A percentile compares a stretch with the other conserved stretches of the same genome.
Evolutionary conservation across 2,329 filamentous ascomycete species (phyloP).

Genomic region (Tolypocladium sp.): DNA sequence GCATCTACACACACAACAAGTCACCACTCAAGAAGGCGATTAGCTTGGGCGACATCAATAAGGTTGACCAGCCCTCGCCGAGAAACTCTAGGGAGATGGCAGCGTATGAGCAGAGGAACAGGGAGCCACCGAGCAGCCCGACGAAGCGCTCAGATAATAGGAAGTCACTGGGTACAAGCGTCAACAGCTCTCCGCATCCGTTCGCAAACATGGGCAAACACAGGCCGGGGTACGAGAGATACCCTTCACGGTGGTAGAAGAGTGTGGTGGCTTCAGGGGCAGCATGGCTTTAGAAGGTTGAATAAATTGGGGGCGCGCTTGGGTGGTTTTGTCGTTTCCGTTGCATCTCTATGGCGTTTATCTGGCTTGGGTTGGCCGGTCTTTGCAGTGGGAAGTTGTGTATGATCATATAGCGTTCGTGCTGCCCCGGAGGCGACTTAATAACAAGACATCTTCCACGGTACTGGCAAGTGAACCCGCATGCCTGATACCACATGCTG

Average conservation of each 20-base stretch:
- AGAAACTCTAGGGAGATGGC: slow-evolving; percentile 55
- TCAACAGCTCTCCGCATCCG: slow-evolving; percentile 22
- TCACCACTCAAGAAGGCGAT: slow-evolving; percentile 75
- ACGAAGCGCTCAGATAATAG: slow-evolving; percentile 25
- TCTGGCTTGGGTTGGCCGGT: not conserved
- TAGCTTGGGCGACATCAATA: slow-evolving; percentile 50
- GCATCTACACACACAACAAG: slow-evolving; percentile 68
- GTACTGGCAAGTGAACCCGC: not conserved
- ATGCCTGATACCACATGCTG: not conserved
- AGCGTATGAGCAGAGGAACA: slow-evolving; percentile 40
- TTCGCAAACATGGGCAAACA: slow-evolving; percentile 27
- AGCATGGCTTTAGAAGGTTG: not conserved
- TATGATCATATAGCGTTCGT: too few relatives aligned
- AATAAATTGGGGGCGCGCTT: not conserved
- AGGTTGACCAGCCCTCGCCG: slow-evolving; percentile 33
- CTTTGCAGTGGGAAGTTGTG: not conserved
- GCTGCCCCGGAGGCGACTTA: not conserved
- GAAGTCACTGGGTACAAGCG: slow-evolving; percentile 12
- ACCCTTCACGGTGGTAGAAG: slow-evolving; percentile 23
- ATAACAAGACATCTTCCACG: too few relatives aligned
- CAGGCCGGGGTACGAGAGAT: slow-evolving; percentile 30
- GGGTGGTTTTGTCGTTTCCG: not conserved
- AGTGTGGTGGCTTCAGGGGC: not conserved
- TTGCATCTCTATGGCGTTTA: not conserved
- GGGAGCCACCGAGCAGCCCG: slow-evolving; percentile 28